Evolutionary conservation across 2,329 filamentous ascomycete genomes (phyloP), one percentile per base, ranked within the genome.

Genomic region (Fusarium fracticaudum): DNA sequence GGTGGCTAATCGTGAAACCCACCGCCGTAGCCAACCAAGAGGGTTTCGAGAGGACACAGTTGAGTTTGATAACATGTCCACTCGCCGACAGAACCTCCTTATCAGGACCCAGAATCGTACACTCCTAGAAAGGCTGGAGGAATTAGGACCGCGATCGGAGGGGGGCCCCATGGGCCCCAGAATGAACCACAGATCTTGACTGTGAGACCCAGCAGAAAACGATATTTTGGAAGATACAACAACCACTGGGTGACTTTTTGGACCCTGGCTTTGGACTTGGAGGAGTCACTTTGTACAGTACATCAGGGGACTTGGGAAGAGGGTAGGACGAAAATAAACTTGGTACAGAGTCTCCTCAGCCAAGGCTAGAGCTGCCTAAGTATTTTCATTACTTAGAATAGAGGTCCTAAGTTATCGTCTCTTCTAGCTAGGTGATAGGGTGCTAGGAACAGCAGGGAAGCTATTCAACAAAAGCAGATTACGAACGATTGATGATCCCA

Each of bases 11-110:
- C 6, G 9, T 2, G n/a, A 35, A 13, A 12, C 13, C 10, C 14
- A 22, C 6, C 26, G 12, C 20, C 35, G 35, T 22, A 3, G 7
- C 10, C 38, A 8, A 6, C 47, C 53, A 1, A 37, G 47, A 8
- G 31, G 64, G 3, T 65, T 72, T 29, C 65, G 74, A 1, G 73
- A 77, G 18, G 43, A 24, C 1, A 75, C 73, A 0, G 59, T 31
- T 0, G 73, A 72, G 8, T 77, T 77, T 3, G n/a, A 57, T 1
- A 33, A 31, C 1, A 63, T 75, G 72, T 29, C 68, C 0, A 68
- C 55, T 2, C 6, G 26, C 12, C 5, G 58, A 4, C 65, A 68
- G 6, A 50, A 69, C 9, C 2, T 8, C 3, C 3, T 33, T 2
- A 22, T 67, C 0, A 24, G 45, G 6, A 14, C 31, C 0, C 37